Percentiles rank a stretch among this genome's conserved stretches.
Conservation (phyloP, 78 protist species). For the Ministeria vibrans region DNA sequence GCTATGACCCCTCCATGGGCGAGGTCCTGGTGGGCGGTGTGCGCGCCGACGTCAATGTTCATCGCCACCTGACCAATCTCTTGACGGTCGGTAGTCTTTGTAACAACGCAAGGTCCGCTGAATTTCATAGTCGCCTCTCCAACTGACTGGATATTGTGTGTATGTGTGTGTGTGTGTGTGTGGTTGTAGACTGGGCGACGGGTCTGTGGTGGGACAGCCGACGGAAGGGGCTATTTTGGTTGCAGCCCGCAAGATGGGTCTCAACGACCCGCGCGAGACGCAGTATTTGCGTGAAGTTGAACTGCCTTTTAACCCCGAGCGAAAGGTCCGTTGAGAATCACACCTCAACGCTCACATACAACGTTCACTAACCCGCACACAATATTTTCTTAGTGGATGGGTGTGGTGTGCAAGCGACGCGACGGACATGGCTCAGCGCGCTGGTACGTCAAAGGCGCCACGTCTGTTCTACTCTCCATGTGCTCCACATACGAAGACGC, state of each 20-base stretch:
- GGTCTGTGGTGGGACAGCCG: slow-evolving; percentile 19
- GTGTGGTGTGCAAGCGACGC: slow-evolving; percentile 14
- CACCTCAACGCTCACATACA: no score
- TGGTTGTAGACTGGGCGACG: slow-evolving; percentile 5
- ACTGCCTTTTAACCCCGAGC: slow-evolving; percentile 20
- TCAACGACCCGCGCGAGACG: slow-evolving; percentile 1
- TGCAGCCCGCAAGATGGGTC: slow-evolving; percentile 20
- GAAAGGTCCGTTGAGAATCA: no score
- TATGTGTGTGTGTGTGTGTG: no score
- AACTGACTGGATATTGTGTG: no score
- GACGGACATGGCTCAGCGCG: neutral
- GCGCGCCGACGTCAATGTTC: neutral
- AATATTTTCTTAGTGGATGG: no score
- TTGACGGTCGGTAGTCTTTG: slow-evolving; percentile 2
- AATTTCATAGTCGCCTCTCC: no score
- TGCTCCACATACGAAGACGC: no score
- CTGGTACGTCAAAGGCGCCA: no score
- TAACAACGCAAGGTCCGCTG: slow-evolving; percentile 23
- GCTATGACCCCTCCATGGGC: neutral
- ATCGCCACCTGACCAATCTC: neutral
- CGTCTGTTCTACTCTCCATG: no score
- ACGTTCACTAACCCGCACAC: no score
- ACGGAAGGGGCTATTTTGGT: slow-evolving; percentile 34
- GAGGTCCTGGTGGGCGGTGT: neutral
- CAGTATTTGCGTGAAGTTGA: slow-evolving; percentile 5